Evolutionary conservation across 2,329 filamentous ascomycete genomes (phyloP), one percentile per base, ranked within the genome.

Genomic region (Purpureocillium lavendulum): DNA sequence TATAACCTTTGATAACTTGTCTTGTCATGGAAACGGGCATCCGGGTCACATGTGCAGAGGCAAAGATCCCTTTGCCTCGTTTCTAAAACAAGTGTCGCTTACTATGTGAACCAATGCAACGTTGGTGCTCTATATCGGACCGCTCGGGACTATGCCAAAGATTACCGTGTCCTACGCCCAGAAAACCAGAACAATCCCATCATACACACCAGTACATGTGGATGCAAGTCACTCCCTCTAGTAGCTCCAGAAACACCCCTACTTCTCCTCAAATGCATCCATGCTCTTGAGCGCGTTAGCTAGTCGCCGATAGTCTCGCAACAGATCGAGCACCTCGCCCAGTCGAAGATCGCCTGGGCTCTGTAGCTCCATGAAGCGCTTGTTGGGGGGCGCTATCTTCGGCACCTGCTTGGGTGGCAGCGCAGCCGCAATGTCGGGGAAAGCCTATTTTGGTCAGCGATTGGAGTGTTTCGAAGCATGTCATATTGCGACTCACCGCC

Each of bases 241-340:
- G 5, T 26, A 10, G 10, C 5, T 26, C 10, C 6, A 5, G 21
- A 6, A 10, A 10, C 21, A 26, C 10, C 21, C 21, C 21, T 48
- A 62, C 40, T 60, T 60, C 14, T 65, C 64, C 44, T 71, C 70
- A 52, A 83, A 78, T 9, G 76, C 78, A 15, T 71, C 77, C 54
- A 77, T 62, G 36, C 80, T 75, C 50, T 77, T 77, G 41, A 89
- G 57, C 8, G 75, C 75, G 21, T 69, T 69, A 0, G 83, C 84
- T 35, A 90, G 62, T 39, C 85, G 69, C 50, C 84, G 76, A 53
- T 90, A 90, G 57, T 90, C 85, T 40, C 77, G 71, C 16, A 90
- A 61, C 36, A 90, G 63, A 40, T 84, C 76, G 17, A 82, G 62
- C 14, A 90, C 79, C 51, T 90, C 86, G n/a, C 78, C 75, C 18